Evolutionary conservation across 177 flowering plant genomes (phyloP), one percentile per base, ranked within the genome.

Genomic region (Telopea speciosissima): DNA sequence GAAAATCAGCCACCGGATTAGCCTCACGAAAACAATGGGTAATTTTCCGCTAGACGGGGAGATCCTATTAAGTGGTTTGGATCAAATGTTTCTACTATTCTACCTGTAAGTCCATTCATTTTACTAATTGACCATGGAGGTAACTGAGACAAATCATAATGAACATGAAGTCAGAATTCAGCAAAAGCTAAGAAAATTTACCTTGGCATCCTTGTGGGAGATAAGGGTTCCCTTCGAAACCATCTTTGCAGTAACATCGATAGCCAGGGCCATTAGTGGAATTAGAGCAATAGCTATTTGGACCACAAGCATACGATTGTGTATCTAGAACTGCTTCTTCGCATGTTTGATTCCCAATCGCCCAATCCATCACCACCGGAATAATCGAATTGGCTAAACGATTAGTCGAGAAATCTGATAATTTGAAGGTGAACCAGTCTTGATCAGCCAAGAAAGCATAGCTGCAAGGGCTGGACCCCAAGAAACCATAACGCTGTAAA

Each of bases 361-460:
- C 80, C 82, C 79, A 82, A 24, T 82, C 82, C 7, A 82, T 65
- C 42, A 77, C 74, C 23, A 79, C 70, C 0, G 79, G 84, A 31
- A 74, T 75, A 13, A 67, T 45, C n/a, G 66, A 66, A 21, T n/a
- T 42, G 26, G 59, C 44, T 2, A 49, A 49, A 5, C 4, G 11
- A 49, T 16, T 3, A 11, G 19, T 13, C 19, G 13, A 49, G 19
- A 74, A 68, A 31, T 66, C 69, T 3, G 70, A 24, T 6, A 5
- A 13, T 9, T 33, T 22, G 70, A 82, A 82, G 0, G 8, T 67
- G 49, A 72, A 80, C 31, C 75, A 21, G 24, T 62, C 66, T 11
- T 71, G 61, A 21, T 83, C 83, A 1, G 74, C 85, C 3, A 83
- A 71, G 68, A 80, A 83, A 0, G 83, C 81, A 63, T 78, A 78